Percentiles rank a stretch among this genome's conserved stretches.
These are phyloP conservation scores for Kwoniella sp. DNA, from an alignment of 768 basidiomycete species.

Conservation along the genomic window DNA sequence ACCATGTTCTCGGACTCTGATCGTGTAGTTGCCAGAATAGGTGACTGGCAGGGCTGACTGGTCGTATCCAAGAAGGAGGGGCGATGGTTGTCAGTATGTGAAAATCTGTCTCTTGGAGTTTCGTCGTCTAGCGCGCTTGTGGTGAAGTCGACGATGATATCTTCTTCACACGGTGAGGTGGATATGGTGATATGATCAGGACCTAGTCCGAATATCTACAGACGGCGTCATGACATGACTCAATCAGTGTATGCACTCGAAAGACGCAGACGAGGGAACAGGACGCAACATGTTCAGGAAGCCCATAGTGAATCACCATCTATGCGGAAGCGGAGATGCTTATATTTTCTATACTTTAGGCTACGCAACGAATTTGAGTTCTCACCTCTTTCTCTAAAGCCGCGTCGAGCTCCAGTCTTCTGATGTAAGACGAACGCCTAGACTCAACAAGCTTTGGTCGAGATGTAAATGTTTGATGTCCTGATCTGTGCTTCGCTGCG, in stretches of 20 bases:
- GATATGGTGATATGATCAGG: constrained; percentile 2
- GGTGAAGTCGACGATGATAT: neutral
- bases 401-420: neutral
- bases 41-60: neutral
- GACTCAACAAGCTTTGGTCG: constrained; percentile 1
- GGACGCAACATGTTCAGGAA: too few species aligned
- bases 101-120: neutral
- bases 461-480: neutral
- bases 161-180: constrained; percentile 11
- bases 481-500: too few species aligned
- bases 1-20: constrained; percentile 7
- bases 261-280: too few species aligned
- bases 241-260: too few species aligned
- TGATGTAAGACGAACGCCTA: constrained; percentile 14
- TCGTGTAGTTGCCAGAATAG: neutral
- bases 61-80: too few species aligned
- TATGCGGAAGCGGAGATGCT: too few species aligned
- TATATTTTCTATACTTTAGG: too few species aligned
- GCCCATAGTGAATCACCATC: too few species aligned
- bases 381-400: constrained; percentile 11
- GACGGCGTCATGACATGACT: too few species aligned
- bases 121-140: neutral
- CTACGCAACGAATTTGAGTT: neutral
- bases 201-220: constrained; percentile 13
- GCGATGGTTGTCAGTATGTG: neutral